Conservation (phyloP, 192 early-diverging fungal genomes). For the Bifiguratus adelaidae region DNA sequence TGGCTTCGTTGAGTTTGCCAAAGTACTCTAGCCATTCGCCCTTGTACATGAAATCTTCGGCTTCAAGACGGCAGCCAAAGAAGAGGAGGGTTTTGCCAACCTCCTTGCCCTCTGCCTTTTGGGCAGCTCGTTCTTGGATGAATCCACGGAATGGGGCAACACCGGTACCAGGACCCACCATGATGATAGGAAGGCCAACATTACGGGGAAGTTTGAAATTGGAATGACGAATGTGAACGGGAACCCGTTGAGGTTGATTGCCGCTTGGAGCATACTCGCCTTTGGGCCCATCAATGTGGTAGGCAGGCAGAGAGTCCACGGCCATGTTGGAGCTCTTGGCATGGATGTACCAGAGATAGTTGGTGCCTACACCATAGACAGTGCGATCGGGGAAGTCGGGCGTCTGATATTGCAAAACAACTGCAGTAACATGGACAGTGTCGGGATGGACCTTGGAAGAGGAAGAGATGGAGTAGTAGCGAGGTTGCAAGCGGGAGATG, state of each 20-base stretch:
- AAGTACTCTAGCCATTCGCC: slow-evolving; percentile 70
- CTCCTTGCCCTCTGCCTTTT: slow-evolving; percentile 42
- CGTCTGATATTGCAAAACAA: slow-evolving; percentile 77
- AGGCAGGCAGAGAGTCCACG: slow-evolving; percentile 12
- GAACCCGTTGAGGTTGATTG: slow-evolving; percentile 38
- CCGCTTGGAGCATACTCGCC: slow-evolving; percentile 16
- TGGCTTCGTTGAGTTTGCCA: slow-evolving; percentile 33
- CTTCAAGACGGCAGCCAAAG: slow-evolving; percentile 83
- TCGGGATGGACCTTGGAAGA: slow-evolving; percentile 68
- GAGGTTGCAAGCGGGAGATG: slow-evolving; percentile 69
- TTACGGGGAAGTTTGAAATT: slow-evolving; percentile 88
- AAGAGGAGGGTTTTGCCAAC: slow-evolving; percentile 86
- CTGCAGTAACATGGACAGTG: slow-evolving; percentile 76
- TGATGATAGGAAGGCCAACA: slow-evolving; percentile 70
- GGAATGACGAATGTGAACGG: slow-evolving; percentile 83
- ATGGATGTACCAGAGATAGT: slow-evolving; percentile 70
- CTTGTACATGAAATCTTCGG: slow-evolving; percentile 85
- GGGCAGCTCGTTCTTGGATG: slow-evolving; percentile 74
- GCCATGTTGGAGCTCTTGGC: slow-evolving; percentile 21
- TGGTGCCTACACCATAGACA: slow-evolving; percentile 80
- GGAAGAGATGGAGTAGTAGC: slow-evolving; percentile 98
- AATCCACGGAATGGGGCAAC: slow-evolving; percentile 98
- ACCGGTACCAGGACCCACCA: slow-evolving; percentile 99
- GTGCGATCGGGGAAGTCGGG: slow-evolving; percentile 25
- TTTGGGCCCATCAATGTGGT: slow-evolving; percentile 25